Conservation (phyloP, 768 basidiomycete genomes). For the Russula ochroleuca region DNA sequence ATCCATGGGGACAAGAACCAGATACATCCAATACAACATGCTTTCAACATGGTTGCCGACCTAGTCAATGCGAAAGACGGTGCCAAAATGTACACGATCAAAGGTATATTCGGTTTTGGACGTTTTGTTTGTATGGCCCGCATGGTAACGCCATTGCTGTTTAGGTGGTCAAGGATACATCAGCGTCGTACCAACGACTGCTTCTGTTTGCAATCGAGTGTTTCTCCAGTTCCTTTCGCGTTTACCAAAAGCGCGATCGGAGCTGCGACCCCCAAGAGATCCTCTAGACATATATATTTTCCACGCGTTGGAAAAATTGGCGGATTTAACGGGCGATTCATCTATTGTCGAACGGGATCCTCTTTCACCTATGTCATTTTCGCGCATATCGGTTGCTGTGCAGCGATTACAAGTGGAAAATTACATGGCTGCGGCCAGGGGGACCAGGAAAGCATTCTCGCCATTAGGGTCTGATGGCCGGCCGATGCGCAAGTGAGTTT, state of each 20-base stretch:
- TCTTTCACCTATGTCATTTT: conserved; percentile 24
- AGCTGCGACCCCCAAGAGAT: conserved; percentile 8
- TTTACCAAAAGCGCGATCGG: conserved; percentile 18
- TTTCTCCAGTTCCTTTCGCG: conserved; percentile 28
- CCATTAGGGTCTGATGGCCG: conserved; percentile 23
- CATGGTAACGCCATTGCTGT: neutral
- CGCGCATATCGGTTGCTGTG: conserved; percentile 18
- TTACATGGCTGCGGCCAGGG: conserved; percentile 17
- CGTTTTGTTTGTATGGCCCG: neutral
- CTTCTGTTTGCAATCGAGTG: conserved; percentile 28
- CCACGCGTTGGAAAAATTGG: conserved; percentile 10
- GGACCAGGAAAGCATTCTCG: conserved; percentile 8
- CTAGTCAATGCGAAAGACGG: conserved; percentile 17
- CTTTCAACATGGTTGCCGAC: conserved; percentile 21
- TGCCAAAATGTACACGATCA: conserved; percentile 21
- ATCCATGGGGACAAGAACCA: conserved; percentile 26
- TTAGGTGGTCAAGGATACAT: conserved; percentile 28
- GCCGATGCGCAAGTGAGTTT: conserved; percentile 24
- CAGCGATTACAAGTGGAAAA: conserved; percentile 22
- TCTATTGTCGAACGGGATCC: conserved; percentile 20
- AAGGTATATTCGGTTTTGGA: neutral
- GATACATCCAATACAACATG: conserved; percentile 24
- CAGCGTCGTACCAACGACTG: conserved; percentile 26
- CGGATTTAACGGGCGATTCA: conserved; percentile 11
- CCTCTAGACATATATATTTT: conserved; percentile 13